Evolutionary conservation across 2,329 filamentous ascomycete species (phyloP).

Genomic region (Botrytis porri): DNA sequence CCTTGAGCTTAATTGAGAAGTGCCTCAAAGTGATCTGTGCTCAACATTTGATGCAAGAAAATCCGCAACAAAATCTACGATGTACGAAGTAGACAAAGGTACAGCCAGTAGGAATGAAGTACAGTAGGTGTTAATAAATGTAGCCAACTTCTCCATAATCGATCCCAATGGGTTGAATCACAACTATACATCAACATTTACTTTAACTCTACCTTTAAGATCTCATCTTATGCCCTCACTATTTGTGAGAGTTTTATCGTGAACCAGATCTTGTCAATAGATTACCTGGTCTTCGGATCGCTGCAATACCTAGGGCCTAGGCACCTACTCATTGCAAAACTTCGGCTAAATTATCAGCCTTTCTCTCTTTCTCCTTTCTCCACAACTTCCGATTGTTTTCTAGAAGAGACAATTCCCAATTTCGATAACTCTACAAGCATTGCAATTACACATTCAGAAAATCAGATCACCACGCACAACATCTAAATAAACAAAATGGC

Average conservation of each 20-base stretch:
- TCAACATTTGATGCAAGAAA: neutral
- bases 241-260: neutral
- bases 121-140: neutral
- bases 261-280: neutral
- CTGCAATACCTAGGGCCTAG: neutral
- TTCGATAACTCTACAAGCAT: neutral
- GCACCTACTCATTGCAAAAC: neutral
- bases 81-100: too few species aligned
- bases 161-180: neutral
- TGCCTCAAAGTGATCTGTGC: neutral
- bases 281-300: neutral
- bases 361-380: constrained; percentile 22
- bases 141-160: neutral
- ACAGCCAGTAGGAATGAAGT: neutral
- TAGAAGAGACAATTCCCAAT: constrained; percentile 8
- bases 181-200: neutral
- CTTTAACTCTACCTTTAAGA: neutral
- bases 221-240: neutral
- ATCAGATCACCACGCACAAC: neutral
- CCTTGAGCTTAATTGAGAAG: constrained; percentile 10
- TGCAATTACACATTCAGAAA: neutral
- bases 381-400: constrained; percentile 12
- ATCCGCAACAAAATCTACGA: neutral
- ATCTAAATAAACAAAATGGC: neutral
- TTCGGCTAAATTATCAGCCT: constrained; percentile 20